phyloP scores from a whole-genome alignment of 1,139 yeast species.

The Debaryomyces subglobosus region DNA sequence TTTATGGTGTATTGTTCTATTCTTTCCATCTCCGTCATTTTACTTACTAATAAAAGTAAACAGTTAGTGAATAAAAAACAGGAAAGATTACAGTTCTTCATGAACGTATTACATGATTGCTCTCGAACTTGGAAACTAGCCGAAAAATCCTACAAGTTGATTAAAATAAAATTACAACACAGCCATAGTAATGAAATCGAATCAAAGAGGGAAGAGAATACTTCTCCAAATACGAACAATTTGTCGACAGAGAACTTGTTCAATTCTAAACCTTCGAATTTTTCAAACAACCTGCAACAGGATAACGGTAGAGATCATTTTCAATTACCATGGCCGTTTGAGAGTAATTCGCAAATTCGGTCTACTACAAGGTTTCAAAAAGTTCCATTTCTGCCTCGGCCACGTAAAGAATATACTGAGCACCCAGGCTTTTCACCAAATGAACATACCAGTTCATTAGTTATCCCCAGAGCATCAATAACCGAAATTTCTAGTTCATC shows the following conservation, averaged over 20 bases:
- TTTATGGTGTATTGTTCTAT: conserved; percentile 53
- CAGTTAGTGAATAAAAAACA: conserved; percentile 28
- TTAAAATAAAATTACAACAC: conserved; percentile 36
- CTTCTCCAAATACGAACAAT: neutral
- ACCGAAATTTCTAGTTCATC: neutral
- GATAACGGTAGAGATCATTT: neutral
- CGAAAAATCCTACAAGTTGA: conserved; percentile 47
- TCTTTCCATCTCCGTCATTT: conserved; percentile 47
- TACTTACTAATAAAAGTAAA: conserved; percentile 38
- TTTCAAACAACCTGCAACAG: neutral
- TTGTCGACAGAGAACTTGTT: neutral
- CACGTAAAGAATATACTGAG: neutral
- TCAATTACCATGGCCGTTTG: neutral
- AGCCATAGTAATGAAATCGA: conserved; percentile 16
- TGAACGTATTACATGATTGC: conserved; percentile 40
- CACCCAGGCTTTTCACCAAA: neutral
- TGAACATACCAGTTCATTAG: neutral
- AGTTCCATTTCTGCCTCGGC: neutral
- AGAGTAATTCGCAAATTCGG: neutral
- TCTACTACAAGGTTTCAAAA: neutral
- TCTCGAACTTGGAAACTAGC: conserved; percentile 54
- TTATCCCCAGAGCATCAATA: neutral
- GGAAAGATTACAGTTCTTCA: conserved; percentile 38
- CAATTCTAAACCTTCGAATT: neutral
- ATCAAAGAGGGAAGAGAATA: neutral